Conservation (phyloP, 2,329 filamentous ascomycete species). For the Xylaria sp. region DNA sequence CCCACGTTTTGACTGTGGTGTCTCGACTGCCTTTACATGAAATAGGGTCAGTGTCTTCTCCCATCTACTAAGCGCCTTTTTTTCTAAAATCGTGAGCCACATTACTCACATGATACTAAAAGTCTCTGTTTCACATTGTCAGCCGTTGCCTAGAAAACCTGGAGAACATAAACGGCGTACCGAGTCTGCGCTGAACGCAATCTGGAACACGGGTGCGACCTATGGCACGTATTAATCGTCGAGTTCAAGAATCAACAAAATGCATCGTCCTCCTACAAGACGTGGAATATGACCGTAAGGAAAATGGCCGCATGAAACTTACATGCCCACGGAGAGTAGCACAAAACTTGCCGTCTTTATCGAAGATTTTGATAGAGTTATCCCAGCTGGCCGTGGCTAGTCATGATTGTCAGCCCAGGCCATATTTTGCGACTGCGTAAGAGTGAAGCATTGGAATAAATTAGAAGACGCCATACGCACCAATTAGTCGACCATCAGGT, state of each 20-base stretch:
- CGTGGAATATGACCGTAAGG: background rate
- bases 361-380: constrained; percentile 87
- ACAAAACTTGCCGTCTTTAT: constrained; percentile 77
- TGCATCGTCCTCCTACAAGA: background rate
- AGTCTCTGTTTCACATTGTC: constrained; percentile 43
- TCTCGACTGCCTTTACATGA: constrained; percentile 69
- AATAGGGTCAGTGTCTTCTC: constrained; percentile 29
- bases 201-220: constrained; percentile 85
- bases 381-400: constrained; percentile 81
- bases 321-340: constrained; percentile 86
- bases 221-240: constrained; percentile 23
- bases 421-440: background rate
- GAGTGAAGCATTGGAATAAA: background rate
- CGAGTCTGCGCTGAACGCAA: constrained; percentile 89
- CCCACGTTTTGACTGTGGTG: constrained; percentile 90
- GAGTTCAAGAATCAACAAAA: background rate
- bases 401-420: background rate
- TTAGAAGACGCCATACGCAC: constrained; percentile 1
- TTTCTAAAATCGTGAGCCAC: background rate
- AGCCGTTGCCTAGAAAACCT: background rate
- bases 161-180: constrained; percentile 31
- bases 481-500: constrained; percentile 85
- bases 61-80: too few species aligned
- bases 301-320: constrained; percentile 54
- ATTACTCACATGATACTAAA: constrained; percentile 27